Evolutionary conservation across 768 basidiomycete species (phyloP).

Genomic region (Calocera cornea): DNA sequence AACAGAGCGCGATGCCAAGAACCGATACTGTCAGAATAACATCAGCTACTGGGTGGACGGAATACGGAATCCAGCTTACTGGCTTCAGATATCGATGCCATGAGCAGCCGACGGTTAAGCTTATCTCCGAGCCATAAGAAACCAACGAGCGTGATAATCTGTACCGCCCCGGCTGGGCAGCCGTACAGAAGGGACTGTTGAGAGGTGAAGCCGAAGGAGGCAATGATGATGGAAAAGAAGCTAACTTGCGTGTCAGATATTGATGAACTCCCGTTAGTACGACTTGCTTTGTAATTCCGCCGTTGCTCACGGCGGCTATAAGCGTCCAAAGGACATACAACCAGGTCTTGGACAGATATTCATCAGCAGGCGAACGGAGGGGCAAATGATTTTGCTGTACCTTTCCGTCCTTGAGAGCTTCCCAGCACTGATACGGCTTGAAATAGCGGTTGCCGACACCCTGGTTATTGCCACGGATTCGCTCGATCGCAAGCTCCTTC

Average conservation of each 20-base stretch:
- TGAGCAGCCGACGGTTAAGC: not conserved
- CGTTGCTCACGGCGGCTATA: too few species aligned
- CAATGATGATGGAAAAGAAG: not conserved
- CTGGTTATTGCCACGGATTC: conserved; percentile 39
- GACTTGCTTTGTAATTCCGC: too few species aligned
- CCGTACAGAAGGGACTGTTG: not conserved
- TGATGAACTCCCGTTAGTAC: too few species aligned
- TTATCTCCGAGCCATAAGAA: not conserved
- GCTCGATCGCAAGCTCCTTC: conserved; percentile 20
- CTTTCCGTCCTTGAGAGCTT: not conserved
- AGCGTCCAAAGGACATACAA: too few species aligned
- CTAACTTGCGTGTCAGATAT: too few species aligned
- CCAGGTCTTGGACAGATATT: conserved; percentile 30
- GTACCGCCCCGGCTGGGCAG: not conserved
- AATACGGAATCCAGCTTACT: too few species aligned
- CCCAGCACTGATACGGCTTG: conserved; percentile 23
- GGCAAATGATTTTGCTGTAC: not conserved
- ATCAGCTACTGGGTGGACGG: too few species aligned
- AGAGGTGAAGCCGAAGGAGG: not conserved
- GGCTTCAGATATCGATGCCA: not conserved
- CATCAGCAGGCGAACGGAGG: too few species aligned
- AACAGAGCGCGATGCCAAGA: conserved; percentile 23
- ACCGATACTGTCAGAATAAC: not conserved
- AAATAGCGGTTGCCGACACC: conserved; percentile 40
- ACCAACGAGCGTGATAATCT: not conserved